Base-by-base conservation (phyloP, 345 rosid species). In the Boechera stricta region DNA sequence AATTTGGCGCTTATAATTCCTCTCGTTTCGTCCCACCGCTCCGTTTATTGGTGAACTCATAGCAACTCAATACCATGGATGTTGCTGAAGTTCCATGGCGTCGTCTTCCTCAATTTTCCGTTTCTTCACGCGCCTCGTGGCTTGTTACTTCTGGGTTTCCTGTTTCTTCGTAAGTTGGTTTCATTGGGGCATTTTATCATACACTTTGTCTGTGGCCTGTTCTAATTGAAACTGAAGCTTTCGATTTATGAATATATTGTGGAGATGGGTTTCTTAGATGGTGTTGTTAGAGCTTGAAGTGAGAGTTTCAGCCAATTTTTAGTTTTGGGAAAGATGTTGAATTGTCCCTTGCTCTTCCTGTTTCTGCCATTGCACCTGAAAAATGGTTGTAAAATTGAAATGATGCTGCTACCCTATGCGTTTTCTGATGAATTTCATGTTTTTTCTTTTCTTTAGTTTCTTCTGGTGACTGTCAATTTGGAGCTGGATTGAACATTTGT, bases 151-250 rank as follows among this genome's bases (percentile, higher is more conserved):
- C 83, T 29, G 80, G 73, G 48, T 70, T 80, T 64, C 81, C 85
- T 61, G 76, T 84, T 4, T 80, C 87, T 21, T 86, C 87, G 95
- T 89, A 79, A 78, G 92, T 82, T 58, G 39, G 35, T 3, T 59
- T 74, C 71, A 29, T 10, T 61, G 54, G 0, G 24, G 75, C 78
- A 79, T 73, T 73, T 12, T 35, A 67, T 31, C 82, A 79, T 67
- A 79, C 82, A 79, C 82, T 54, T 69, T 10, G 59, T 79, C 28
- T 64, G 60, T 47, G 58, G 2, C 1, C 32, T 56, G 1, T 8
- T 71, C 38, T 63, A 6, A 45, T 35, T 48, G 47, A 44, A 56
- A 35, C 35, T 56, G 45, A 56, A 70, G 16, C 47, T 69, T 64
- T 77, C 5, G 4, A 10, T 26, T 18, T 39, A 7, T 54, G 49